Base-by-base conservation (phyloP, 2,329 filamentous ascomycete species). In the Pseudocercospora fuligena region DNA sequence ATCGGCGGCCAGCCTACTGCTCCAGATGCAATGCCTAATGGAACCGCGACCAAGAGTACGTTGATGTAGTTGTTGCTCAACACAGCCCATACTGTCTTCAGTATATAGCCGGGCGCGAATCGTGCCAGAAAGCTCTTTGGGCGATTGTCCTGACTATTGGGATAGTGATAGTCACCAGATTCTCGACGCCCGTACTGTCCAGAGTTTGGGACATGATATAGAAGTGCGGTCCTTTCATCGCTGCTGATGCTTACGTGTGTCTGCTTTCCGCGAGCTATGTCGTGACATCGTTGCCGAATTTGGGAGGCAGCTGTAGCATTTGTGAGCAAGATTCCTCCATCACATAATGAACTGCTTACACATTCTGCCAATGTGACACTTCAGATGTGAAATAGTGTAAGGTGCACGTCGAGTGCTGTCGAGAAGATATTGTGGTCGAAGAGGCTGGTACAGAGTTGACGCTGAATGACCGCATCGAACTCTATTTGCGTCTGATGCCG, bases 11-110 rank as follows among this genome's bases (percentile, higher is more conserved):
- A 91, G 57, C 82, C 81, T 61, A 87, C 73, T 12, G 81, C 79
- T 64, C 90, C 91, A 65, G 90, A 88, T 61, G 88, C 74, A 67
- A 94, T 91, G 66, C 90, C 91, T 46, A 92, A 77, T 7, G 91
- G 90, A 8, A 93, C 91, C 74, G 90, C 89, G 66, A 92, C 82
- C 69, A 95, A 88, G 61, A 90, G 84, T 70, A 89, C 85, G 77
- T 94, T 94, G 77, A 85, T 88, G 78, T 83, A 84, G 77, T 82
- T 84, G 79, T 81, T 84, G 46, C 74, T 73, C 36, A 85, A 76
- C 5, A 70, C 66, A 3, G 65, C 62, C 66, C 66, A 66, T 0
- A 62, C 36, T 3, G 68, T 70, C 6, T 14, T 59, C 5, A 64
- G 16, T 1, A 68, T 19, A 23, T 56, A 33, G 27, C 46, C 56